A percentile compares a stretch with the other conserved stretches of the same genome.
phyloP scores from a whole-genome alignment of 108 stramenopile genomes.

The Conticribra guillardii region DNA sequence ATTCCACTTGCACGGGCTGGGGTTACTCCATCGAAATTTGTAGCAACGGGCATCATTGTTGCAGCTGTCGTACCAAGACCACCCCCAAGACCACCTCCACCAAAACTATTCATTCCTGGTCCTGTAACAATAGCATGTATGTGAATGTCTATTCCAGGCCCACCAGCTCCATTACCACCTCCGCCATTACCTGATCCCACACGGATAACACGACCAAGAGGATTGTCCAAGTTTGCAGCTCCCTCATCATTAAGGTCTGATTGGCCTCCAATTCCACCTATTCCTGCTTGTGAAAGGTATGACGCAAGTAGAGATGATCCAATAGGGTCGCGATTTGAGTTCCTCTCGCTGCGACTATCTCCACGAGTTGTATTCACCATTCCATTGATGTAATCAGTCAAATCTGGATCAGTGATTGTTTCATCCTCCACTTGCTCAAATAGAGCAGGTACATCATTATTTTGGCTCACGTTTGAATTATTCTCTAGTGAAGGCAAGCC shows the following conservation, averaged over 20 bases:
- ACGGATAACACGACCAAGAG: constrained; percentile 35
- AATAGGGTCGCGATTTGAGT: constrained; percentile 29
- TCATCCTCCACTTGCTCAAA: constrained; percentile 14
- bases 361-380: constrained; percentile 80
- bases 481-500: neutral
- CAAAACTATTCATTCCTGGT: constrained; percentile 52
- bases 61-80: constrained; percentile 33
- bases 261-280: constrained; percentile 7
- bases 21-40: neutral
- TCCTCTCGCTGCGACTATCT: constrained; percentile 30
- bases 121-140: constrained; percentile 90
- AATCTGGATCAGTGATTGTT: constrained; percentile 62
- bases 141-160: constrained; percentile 88
- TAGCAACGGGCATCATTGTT: constrained; percentile 7
- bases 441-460: neutral
- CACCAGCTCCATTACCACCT: constrained; percentile 27
- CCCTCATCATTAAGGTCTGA: constrained; percentile 38
- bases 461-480: neutral
- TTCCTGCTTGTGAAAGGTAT: constrained; percentile 24
- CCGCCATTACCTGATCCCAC: constrained; percentile 31
- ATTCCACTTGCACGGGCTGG: neutral
- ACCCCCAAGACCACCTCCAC: constrained; percentile 39
- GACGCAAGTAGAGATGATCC: constrained; percentile 41
- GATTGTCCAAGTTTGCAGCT: constrained; percentile 10
- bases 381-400: constrained; percentile 79